These are phyloP conservation scores for Lichtheimia ramosa DNA, from an alignment of 371 early-diverging fungal species.

Conservation along the genomic window DNA sequence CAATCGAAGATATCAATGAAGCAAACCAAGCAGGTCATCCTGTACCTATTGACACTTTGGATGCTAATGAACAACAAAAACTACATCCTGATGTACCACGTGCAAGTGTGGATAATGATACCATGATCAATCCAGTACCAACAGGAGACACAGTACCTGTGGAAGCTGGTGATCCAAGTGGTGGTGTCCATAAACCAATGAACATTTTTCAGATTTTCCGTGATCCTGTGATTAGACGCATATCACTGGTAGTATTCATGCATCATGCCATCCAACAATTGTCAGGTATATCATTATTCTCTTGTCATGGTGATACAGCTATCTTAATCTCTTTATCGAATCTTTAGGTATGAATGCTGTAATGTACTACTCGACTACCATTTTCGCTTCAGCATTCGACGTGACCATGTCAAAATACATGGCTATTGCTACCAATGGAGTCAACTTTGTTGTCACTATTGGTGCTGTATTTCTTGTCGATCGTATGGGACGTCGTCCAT, in stretches of 20 bases:
- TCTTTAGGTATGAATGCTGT: slow-evolving; percentile 57
- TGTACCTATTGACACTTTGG: neutral
- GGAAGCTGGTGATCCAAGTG: neutral
- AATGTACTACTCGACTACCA: slow-evolving; percentile 76
- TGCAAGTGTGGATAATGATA: neutral
- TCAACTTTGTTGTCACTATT: slow-evolving; percentile 62
- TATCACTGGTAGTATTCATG: slow-evolving; percentile 43
- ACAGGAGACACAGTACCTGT: neutral
- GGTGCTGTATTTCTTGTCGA: slow-evolving; percentile 66
- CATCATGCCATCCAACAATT: slow-evolving; percentile 73
- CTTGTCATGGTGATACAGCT: no score
- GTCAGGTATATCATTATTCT: slow-evolving; percentile 60
- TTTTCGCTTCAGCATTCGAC: slow-evolving; percentile 49
- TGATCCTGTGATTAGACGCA: slow-evolving; percentile 42
- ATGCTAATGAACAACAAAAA: slow-evolving; percentile 1
- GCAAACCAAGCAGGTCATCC: neutral
- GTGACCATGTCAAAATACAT: slow-evolving; percentile 53
- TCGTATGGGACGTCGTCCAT: slow-evolving; percentile 64
- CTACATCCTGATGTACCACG: slow-evolving; percentile 1
- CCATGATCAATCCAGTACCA: neutral
- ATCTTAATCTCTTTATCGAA: no score
- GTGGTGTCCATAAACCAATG: slow-evolving; percentile 18
- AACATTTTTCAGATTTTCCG: slow-evolving; percentile 29
- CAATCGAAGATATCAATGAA: no score
- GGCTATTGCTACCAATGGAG: slow-evolving; percentile 57